A percentile compares a stretch with the other conserved stretches of the same genome.
Evolutionary conservation across 345 rosid genomes (phyloP).

Genomic region (Psidium friedrichsthalianum): DNA sequence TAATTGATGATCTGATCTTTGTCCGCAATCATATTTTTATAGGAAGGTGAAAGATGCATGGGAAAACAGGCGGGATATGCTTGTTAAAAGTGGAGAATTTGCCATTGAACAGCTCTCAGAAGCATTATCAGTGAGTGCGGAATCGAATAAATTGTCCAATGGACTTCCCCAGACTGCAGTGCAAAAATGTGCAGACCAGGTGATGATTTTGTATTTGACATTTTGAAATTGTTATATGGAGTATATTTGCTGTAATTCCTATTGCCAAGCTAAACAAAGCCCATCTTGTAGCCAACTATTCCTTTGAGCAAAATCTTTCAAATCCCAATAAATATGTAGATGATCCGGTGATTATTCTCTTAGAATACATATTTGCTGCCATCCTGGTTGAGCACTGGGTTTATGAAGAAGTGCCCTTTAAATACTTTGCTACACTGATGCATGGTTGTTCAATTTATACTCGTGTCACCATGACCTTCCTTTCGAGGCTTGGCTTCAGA

Average conservation of each 20-base stretch:
- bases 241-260: neutral
- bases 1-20: neutral
- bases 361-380: neutral
- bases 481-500: neutral
- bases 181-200: slow-evolving; percentile 74
- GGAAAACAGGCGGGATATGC: slow-evolving; percentile 57
- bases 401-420: neutral
- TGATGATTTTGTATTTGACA: slow-evolving; percentile 2
- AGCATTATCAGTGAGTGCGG: slow-evolving; percentile 67
- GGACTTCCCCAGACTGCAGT: slow-evolving; percentile 44
- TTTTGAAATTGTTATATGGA: neutral
- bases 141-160: slow-evolving; percentile 46
- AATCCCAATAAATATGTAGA: neutral
- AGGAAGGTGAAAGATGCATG: slow-evolving; percentile 87
- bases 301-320: neutral
- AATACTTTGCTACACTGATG: neutral
- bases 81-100: slow-evolving; percentile 62
- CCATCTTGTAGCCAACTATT: neutral
- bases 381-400: neutral
- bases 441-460: neutral
- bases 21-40: neutral
- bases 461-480: neutral
- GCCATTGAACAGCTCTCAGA: slow-evolving; percentile 85
- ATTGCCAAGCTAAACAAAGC: neutral
- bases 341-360: neutral